A percentile compares a stretch with the other conserved stretches of the same genome.
Conservation (phyloP, 2,329 filamentous ascomycete species). For the Monilinia vaccinii-corymbosi region DNA sequence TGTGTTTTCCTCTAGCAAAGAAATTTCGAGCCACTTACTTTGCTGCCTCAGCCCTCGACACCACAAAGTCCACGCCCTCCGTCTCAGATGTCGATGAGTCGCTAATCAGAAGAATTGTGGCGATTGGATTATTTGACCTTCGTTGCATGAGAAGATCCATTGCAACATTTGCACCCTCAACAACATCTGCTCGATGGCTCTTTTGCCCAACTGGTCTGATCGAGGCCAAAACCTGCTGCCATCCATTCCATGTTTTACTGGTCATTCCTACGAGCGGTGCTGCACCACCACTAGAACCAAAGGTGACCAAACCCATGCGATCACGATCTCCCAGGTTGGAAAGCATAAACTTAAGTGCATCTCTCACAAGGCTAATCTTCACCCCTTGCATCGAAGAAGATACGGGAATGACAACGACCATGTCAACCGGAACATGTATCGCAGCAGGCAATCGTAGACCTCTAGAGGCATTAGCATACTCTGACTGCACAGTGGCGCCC, state of each 20-base stretch:
- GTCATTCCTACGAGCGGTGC: conserved; percentile 98
- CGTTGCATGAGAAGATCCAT: conserved; percentile 99
- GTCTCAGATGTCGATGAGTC: conserved; percentile 91
- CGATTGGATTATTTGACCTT: conserved; percentile 90
- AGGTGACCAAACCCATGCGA: conserved; percentile 94
- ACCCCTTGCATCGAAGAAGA: conserved; percentile 99
- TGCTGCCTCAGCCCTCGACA: conserved; percentile 90
- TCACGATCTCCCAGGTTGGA: conserved; percentile 83
- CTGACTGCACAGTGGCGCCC: conserved; percentile 78
- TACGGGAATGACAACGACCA: conserved; percentile 93
- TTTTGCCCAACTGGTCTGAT: conserved; percentile 94
- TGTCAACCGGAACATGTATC: conserved; percentile 83
- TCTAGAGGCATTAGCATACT: conserved; percentile 66
- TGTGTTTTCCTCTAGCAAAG: conserved; percentile 12
- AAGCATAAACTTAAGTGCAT: conserved; percentile 88
- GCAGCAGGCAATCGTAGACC: conserved; percentile 28
- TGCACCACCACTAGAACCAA: conserved; percentile 86
- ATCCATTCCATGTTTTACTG: conserved; percentile 86
- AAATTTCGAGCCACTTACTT: conserved; percentile 53
- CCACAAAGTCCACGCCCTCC: conserved; percentile 95
- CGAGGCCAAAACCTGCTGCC: conserved; percentile 75
- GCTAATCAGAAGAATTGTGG: conserved; percentile 92
- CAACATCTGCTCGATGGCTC: conserved; percentile 90
- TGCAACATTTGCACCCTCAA: conserved; percentile 93
- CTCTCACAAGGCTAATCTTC: conserved; percentile 89